phyloP scores from a whole-genome alignment of 2,329 filamentous ascomycete species.

The Stagonosporopsis rhizophila region DNA sequence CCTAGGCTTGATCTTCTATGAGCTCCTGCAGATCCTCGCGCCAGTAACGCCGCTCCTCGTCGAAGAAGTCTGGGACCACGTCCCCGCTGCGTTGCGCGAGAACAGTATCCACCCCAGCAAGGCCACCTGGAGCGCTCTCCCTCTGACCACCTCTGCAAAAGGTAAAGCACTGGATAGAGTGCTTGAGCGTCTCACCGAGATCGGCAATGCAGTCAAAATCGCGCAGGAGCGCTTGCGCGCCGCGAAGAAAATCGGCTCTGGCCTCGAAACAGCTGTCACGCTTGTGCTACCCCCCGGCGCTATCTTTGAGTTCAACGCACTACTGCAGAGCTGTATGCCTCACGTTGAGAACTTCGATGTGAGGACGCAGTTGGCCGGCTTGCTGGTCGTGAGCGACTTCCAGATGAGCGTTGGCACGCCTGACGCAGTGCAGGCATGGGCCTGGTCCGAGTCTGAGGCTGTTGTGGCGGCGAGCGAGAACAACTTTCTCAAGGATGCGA shows the following conservation, averaged over 20 bases:
- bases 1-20: conserved; percentile 68
- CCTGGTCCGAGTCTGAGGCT: conserved; percentile 32
- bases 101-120: conserved; percentile 37
- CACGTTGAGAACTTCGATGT: conserved; percentile 3
- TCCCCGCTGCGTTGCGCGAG: conserved; percentile 67
- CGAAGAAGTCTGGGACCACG: conserved; percentile 85
- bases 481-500: conserved; percentile 26
- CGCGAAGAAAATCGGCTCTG: conserved; percentile 78
- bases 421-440: conserved; percentile 1
- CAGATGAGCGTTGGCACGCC: conserved; percentile 17
- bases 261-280: conserved; percentile 75
- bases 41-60: conserved; percentile 84
- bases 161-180: conserved; percentile 28
- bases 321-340: conserved; percentile 14
- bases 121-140: conserved; percentile 33
- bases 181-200: conserved; percentile 52
- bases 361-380: conserved; percentile 44
- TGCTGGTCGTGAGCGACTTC: conserved; percentile 54
- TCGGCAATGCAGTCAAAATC: conserved; percentile 73
- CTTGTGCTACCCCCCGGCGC: conserved; percentile 33
- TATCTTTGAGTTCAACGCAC: neutral
- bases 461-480: conserved; percentile 37
- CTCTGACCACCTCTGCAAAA: neutral
- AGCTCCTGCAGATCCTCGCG: conserved; percentile 78
- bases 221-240: conserved; percentile 76